Evolutionary conservation across 2,329 filamentous ascomycete genomes (phyloP).

Genomic region (Calonectria ilicicola): DNA sequence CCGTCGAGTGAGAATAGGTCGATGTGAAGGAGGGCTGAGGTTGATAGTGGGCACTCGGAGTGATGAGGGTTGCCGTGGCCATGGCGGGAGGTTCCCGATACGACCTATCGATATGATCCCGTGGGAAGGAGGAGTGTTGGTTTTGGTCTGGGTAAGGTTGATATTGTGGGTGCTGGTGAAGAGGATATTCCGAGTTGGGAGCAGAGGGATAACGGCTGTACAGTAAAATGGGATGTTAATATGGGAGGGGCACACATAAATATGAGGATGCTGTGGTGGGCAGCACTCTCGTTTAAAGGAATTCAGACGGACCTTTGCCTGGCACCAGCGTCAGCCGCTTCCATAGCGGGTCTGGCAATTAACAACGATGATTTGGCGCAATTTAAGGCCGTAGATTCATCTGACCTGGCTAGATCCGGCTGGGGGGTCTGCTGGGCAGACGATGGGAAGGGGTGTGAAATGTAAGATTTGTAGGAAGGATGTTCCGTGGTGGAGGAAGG

Average conservation of each 20-base stretch:
- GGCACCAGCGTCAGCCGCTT: slow-evolving; percentile 52
- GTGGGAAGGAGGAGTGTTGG: slow-evolving; percentile 40
- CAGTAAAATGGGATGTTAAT: slow-evolving; percentile 41
- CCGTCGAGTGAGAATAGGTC: slow-evolving; percentile 44
- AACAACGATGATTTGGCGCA: slow-evolving; percentile 50
- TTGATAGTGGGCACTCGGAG: slow-evolving; percentile 48
- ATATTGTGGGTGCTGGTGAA: slow-evolving; percentile 32
- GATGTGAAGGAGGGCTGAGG: slow-evolving; percentile 44
- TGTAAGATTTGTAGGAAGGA: slow-evolving; percentile 31
- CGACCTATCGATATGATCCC: slow-evolving; percentile 46
- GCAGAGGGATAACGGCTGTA: slow-evolving; percentile 43
- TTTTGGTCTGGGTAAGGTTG: slow-evolving; percentile 40
- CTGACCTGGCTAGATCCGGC: slow-evolving; percentile 49
- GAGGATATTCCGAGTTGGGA: slow-evolving; percentile 36
- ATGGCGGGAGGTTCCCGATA: slow-evolving; percentile 50
- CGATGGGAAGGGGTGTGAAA: slow-evolving; percentile 35
- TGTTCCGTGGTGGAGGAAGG: slow-evolving; percentile 36
- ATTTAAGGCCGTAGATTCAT: slow-evolving; percentile 52
- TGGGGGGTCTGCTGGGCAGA: slow-evolving; percentile 38
- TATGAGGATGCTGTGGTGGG: slow-evolving; percentile 31
- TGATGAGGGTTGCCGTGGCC: slow-evolving; percentile 53
- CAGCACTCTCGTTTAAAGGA: slow-evolving; percentile 36
- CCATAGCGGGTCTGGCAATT: slow-evolving; percentile 54
- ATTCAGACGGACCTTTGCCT: slow-evolving; percentile 52
- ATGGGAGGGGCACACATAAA: slow-evolving; percentile 41